Base-by-base conservation (phyloP, 768 basidiomycete species). In the Lactarius quietus region DNA sequence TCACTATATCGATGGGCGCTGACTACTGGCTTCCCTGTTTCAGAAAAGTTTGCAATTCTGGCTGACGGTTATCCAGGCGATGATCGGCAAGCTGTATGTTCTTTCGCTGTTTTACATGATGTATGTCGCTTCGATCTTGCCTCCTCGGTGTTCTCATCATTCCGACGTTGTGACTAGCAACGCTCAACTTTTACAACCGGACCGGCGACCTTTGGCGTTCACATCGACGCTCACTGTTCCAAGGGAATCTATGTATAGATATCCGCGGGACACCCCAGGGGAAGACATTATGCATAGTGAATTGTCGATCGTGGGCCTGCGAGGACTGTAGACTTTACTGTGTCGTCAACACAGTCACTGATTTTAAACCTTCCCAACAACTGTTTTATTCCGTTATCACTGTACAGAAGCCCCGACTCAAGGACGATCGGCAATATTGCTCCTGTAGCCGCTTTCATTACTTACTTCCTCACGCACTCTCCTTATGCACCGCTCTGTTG, bases 61-160 rank as follows among this genome's bases (percentile, higher is more conserved):
- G 60, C 41, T 3, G 31, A 5, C 56, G 14, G 3, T 38, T 10
- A 2, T 65, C 35, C 54, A 61, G 23, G 36, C 12, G 18, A 17
- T 36, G 55, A 26, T 53, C 3, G 60, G 64, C 20, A 62, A 62
- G 60, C 60, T 62, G 54, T 65, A 53, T 20, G 59, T 65, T 23
- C 45, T 65, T 26, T 65, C 60, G 8, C 60, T 65, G 28, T 52
- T 52, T 28, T 62, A 62, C 39, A 52, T 52, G 3, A 61, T 62
- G 64, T 65, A 31, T 26, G 59, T 29, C 14, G 18, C 8, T 20
- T 23, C 29, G 18, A 15, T 55, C 12, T 33, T 6, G 9, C 48
- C 26, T 14, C 6, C 41, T 60, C n/a, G n/a, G 26, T 7, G 15
- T 14, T 17, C 14, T 6, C 38, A 5, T 41, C 20, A 38, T 33